Evolutionary conservation across 352 stramenopile genomes (phyloP), one percentile per base, ranked within the genome.

Genomic region (Pythium volutum): DNA sequence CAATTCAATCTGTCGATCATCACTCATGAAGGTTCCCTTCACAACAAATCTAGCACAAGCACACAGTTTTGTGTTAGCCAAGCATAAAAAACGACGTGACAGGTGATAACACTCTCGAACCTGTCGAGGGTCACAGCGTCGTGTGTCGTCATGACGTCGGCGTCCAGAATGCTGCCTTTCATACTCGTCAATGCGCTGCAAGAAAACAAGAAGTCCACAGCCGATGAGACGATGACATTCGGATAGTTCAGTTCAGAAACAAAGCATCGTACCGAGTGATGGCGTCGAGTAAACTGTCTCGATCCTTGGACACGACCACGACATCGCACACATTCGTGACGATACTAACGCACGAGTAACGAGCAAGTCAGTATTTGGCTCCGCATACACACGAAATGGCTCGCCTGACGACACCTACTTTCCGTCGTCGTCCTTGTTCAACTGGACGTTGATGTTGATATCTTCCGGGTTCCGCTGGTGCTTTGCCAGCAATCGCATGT

Each of bases 341-440:
- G 41, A 91, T 87, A 33, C 79, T 93, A 25, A 39, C 11, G 25
- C 22, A 38, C 7, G 33, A 59, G 20, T 9, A 39, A 8, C 20
- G n/a, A n/a, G 9, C 9, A 56, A 23, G 43, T 55, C 34, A 49
- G 23, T 50, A 50, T 47, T 47, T 20, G 20, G 41, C 25, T n/a
- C 12, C 2, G 12, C 11, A 26, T 31, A 50, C 4, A 31, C 12
- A n/a, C 43, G n/a, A 29, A 20, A 10, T 1, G 4, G 14, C 36
- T 16, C 36, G 11, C 16, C 15, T 45, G 2, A 22, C 4, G 2
- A 4, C 6, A 79, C 82, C 47, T 81, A 92, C 82, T 88, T 81
- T 76, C 84, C 85, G 53, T 94, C 84, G 67, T 94, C 85, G 63
- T 94, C 83, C 55, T 94, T 94, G 63, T 91, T 88, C 12, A 90